Evolutionary conservation across 371 early-diverging fungal species (phyloP), one percentile per base, ranked within the genome.

Genomic region (Furculomyces boomerangus): DNA sequence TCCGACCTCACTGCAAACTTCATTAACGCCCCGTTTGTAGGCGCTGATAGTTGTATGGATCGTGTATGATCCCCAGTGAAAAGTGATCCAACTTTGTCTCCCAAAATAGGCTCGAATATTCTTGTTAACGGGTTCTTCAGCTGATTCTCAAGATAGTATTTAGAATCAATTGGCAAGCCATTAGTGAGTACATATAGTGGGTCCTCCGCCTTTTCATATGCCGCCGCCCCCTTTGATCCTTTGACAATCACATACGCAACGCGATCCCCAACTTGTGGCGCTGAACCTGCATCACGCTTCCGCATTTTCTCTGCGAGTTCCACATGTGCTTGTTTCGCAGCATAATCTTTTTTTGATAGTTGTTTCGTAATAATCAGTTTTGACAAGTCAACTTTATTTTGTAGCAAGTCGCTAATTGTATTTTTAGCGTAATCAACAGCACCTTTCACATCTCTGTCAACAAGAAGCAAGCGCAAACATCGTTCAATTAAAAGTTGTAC

Each of bases 191-290:
- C 99, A 62, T 89, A 99, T 25, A 99, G 77, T 20, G 99, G 99
- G 70, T 99, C 99, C 72, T 99, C 99, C 0, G 96, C 88, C 61
- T 93, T 90, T 60, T 98, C 99, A 62, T 98, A 95, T 2, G 97
- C 90, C 27, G 92, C 85, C 22, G 87, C 83, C 50, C 77, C 85
- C 58, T 86, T 94, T 20, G 84, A 69, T 2, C 86, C 95, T 62
- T 86, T 86, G 63, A 92, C 79, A 59, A 99, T 94, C 0, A 99
- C 99, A 70, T 99, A 99, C 0, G 96, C 89, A n/a, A 99, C 98
- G 63, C 99, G 88, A 64, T 99, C 99, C 29, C 99, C 99, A 13
- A 99, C 65, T 37, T 80, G 78, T 22, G 99, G 98, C 0, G 98
- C 98, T 35, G 92, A 90, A 10, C 95, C 93, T 22, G 97, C 81